These are phyloP conservation scores for Ceratonia siliqua DNA, from an alignment of 306 rosid genomes.

Conservation along the genomic window DNA sequence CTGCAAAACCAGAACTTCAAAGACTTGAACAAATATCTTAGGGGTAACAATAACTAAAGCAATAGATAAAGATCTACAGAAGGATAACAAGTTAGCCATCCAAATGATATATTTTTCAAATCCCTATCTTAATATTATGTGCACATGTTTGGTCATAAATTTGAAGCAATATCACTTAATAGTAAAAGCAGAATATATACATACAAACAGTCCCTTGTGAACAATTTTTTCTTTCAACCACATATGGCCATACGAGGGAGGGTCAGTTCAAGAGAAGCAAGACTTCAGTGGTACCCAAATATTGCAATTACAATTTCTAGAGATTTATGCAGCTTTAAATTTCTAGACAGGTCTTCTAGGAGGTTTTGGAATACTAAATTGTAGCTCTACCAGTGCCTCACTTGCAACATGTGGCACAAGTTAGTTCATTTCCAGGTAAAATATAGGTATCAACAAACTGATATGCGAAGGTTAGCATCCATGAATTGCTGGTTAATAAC, in stretches of 20 bases:
- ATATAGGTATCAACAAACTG: background rate
- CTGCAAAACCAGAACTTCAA: slow-evolving; percentile 54
- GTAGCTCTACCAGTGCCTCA: background rate
- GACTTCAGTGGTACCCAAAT: background rate
- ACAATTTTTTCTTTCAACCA: background rate
- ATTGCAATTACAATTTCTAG: background rate
- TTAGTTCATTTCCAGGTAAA: background rate
- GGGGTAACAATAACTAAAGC: background rate
- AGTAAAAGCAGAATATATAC: background rate
- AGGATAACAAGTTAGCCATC: background rate
- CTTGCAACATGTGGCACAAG: background rate
- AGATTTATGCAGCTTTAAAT: slow-evolving; percentile 16
- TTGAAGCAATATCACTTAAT: background rate
- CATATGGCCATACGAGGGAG: background rate
- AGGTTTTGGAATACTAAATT: background rate
- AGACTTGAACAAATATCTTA: slow-evolving; percentile 3
- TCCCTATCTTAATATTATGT: slow-evolving; percentile 1
- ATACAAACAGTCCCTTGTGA: background rate
- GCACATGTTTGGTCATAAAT: background rate
- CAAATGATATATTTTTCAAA: slow-evolving; percentile 14
- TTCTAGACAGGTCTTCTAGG: background rate
- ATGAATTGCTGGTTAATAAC: background rate
- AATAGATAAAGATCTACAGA: background rate
- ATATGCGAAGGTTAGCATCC: background rate
- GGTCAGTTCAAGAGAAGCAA: background rate